Conservation (phyloP, 73 alveolate genomes). For the Paramecium caudatum region DNA sequence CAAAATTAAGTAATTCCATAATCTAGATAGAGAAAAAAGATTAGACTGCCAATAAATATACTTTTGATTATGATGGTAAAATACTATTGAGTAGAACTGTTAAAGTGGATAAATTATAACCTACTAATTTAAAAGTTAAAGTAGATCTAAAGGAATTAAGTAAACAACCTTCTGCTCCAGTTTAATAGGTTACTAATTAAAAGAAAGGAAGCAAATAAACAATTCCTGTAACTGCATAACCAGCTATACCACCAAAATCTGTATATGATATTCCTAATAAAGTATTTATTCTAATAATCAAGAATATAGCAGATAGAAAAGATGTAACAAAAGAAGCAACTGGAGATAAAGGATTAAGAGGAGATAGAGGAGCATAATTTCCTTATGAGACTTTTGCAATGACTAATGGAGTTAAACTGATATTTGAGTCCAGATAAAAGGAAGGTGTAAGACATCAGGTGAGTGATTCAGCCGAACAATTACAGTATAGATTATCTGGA, state of each 20-base stretch:
- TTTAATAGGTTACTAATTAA: neutral
- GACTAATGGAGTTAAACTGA: conserved; percentile 57
- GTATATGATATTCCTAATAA: conserved; percentile 21
- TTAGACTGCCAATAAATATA: neutral
- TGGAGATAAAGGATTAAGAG: conserved; percentile 58
- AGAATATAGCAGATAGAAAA: conserved; percentile 48
- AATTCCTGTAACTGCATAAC: neutral
- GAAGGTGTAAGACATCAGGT: conserved; percentile 45
- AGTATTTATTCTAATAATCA: neutral
- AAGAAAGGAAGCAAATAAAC: conserved; percentile 25
- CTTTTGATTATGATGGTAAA: conserved; percentile 68
- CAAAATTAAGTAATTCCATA: conserved; percentile 35
- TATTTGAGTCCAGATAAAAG: conserved; percentile 12
- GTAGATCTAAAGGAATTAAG: conserved; percentile 10
- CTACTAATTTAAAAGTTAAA: conserved; percentile 32
- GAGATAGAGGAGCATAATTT: conserved; percentile 43
- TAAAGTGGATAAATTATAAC: conserved; percentile 52
- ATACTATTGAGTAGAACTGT: conserved; percentile 3
- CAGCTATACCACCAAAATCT: neutral
- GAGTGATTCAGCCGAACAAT: conserved; percentile 51
- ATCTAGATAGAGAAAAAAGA: conserved; percentile 45
- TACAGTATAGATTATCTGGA: conserved; percentile 56
- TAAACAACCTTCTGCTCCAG: neutral
- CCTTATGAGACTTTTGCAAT: conserved; percentile 63
- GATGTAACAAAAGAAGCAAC: conserved; percentile 49